A percentile compares a stretch with the other conserved stretches of the same genome.
Evolutionary conservation across 2,329 filamentous ascomycete species (phyloP).

Genomic region (Calonectria ilicicola): DNA sequence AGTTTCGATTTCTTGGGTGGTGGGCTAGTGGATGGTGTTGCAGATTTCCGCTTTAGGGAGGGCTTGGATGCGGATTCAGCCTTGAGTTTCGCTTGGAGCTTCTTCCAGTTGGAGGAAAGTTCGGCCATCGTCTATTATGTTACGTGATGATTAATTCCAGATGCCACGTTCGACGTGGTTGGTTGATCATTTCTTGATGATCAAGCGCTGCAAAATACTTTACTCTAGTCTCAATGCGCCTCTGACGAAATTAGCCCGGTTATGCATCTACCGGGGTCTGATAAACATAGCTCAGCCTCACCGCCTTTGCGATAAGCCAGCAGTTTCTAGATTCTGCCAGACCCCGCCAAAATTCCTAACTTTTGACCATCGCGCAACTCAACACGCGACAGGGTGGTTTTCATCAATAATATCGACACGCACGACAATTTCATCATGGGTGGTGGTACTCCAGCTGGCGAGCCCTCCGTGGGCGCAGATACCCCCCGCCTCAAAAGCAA

Average conservation of each 20-base stretch:
- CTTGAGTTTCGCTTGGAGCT: slow-evolving; percentile 74
- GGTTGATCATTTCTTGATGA: slow-evolving; percentile 15
- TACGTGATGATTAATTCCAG: background rate
- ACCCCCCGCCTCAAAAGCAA: slow-evolving; percentile 77
- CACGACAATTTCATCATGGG: slow-evolving; percentile 62
- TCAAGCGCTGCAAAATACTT: slow-evolving; percentile 11
- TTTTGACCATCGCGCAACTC: slow-evolving; percentile 22
- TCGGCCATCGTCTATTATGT: slow-evolving; percentile 49
- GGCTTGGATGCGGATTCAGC: slow-evolving; percentile 54
- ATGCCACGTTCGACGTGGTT: background rate
- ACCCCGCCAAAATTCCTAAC: slow-evolving; percentile 38
- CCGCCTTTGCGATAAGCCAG: slow-evolving; percentile 42
- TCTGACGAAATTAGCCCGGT: slow-evolving; percentile 28
- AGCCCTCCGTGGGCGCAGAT: slow-evolving; percentile 68
- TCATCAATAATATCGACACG: slow-evolving; percentile 39
- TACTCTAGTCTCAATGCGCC: background rate
- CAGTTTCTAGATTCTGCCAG: slow-evolving; percentile 41
- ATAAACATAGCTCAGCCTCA: slow-evolving; percentile 36
- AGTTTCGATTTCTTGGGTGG: slow-evolving; percentile 47
- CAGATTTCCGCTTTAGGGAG: slow-evolving; percentile 58
- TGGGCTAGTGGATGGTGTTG: slow-evolving; percentile 41
- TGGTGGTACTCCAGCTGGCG: slow-evolving; percentile 60
- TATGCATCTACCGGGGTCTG: slow-evolving; percentile 38
- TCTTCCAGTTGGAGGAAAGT: slow-evolving; percentile 82
- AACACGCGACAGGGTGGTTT: slow-evolving; percentile 27